Evolutionary conservation across 257 asterid species (phyloP), one percentile per base, ranked within the genome.

Genomic region (Asclepias syriaca): DNA sequence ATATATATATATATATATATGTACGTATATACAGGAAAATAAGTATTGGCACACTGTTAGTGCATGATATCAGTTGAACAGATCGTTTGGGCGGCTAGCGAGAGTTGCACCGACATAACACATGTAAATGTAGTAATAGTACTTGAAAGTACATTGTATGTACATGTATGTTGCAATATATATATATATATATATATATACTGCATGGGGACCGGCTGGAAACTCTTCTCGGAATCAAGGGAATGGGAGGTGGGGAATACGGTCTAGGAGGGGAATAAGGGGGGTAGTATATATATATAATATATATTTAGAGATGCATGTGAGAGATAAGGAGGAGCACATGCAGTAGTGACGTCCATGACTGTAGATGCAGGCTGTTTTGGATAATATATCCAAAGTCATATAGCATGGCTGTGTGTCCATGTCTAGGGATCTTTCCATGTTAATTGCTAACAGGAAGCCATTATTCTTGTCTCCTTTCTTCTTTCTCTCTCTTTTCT

Each of bases 361-460:
- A 78, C 79, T 63, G 70, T 70, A 21, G 68, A 75, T 79, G 84
- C 79, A 77, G 74, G 75, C 65, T 81, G 72, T 75, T 66, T 34
- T 56, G 69, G 84, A 87, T 88, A 87, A 74, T 83, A 77, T 83
- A 70, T 81, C 72, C 59, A 75, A 78, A 77, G 60, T 32, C 29
- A n/a, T 6, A 64, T 6, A 64, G 61, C 32, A 83, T 79, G 89
- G 90, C 80, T 71, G 76, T 79, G 85, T 87, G 87, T 81, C 84
- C 71, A 75, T 88, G 91, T 88, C 85, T 78, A 37, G 89, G 98
- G 97, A 90, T 92, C 94, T 92, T 86, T 90, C 86, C 97, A 90
- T 84, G 96, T 90, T 92, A 88, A 85, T 87, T 78, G 83, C 66
- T 78, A 72, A 77, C 81, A 59, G 69, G 21, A 69, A 72, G 78